Percentiles rank a stretch among this genome's conserved stretches.
Evolutionary conservation across 2,329 filamentous ascomycete species (phyloP).

Genomic region (Orbilia brochopaga): DNA sequence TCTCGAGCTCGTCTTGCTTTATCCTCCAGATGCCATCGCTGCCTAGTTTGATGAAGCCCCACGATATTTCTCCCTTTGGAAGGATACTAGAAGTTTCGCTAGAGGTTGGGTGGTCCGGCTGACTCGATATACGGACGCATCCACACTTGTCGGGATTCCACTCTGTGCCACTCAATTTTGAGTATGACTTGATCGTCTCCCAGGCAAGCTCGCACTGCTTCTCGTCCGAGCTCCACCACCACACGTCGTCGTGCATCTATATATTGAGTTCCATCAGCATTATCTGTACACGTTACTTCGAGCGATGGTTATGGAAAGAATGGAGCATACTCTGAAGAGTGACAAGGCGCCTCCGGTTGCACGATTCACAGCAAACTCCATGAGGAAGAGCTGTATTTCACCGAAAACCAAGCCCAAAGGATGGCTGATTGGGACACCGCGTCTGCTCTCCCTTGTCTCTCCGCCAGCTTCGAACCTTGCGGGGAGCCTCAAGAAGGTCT

Average conservation of each 20-base stretch:
- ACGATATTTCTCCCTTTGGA: constrained; percentile 64
- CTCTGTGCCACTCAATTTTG: constrained; percentile 64
- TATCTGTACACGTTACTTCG: too few relatives aligned
- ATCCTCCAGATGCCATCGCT: constrained; percentile 66
- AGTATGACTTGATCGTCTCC: constrained; percentile 66
- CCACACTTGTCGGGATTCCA: constrained; percentile 69
- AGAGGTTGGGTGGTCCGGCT: not conserved
- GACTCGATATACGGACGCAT: constrained; percentile 54
- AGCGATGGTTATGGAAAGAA: too few relatives aligned
- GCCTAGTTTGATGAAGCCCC: constrained; percentile 68
- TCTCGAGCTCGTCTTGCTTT: constrained; percentile 66
- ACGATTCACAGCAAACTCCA: constrained; percentile 70
- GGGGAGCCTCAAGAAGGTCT: constrained; percentile 66
- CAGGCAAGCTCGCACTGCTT: constrained; percentile 64
- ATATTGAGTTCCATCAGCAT: not conserved
- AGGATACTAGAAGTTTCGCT: constrained; percentile 56
- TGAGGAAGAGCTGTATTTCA: constrained; percentile 68
- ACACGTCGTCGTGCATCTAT: constrained; percentile 68
- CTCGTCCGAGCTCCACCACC: constrained; percentile 68
- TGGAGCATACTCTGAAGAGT: constrained; percentile 34
- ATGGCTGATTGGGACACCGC: constrained; percentile 68
- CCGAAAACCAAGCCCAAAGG: constrained; percentile 67
- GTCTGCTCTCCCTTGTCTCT: constrained; percentile 61
- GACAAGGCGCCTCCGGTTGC: constrained; percentile 62
- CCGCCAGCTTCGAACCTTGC: constrained; percentile 63